These are phyloP conservation scores for Ustilago bromivora DNA, from an alignment of 1,284 basidiomycete species.

Conservation along the genomic window DNA sequence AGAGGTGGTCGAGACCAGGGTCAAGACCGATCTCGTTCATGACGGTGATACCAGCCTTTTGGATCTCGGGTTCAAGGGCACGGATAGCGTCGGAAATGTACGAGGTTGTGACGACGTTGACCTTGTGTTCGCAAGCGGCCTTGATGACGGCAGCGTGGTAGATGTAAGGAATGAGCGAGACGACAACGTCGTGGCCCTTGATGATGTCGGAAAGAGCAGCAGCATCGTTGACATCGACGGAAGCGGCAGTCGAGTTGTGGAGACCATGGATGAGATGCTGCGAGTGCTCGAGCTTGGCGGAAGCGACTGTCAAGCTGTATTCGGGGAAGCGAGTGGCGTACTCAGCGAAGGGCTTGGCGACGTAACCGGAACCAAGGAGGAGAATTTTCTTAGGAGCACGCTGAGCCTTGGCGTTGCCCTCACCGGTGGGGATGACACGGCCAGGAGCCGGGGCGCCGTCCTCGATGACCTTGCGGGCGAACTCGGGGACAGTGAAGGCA, in stretches of 20 bases:
- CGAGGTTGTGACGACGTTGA: constrained; percentile 94
- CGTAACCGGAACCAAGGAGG: constrained; percentile 92
- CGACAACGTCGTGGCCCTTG: constrained; percentile 89
- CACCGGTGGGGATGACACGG: constrained; percentile 71
- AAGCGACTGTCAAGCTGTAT: constrained; percentile 82
- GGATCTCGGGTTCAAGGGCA: constrained; percentile 84
- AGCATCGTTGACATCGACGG: constrained; percentile 84
- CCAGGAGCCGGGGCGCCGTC: constrained; percentile 64
- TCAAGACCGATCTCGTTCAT: constrained; percentile 99
- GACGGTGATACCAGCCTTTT: constrained; percentile 90
- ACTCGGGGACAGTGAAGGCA: constrained; percentile 92
- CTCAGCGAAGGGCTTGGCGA: constrained; percentile 92
- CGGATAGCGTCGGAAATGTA: constrained; percentile 94
- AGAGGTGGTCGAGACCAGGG: constrained; percentile 95
- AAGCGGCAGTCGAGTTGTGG: constrained; percentile 78
- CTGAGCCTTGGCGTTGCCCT: constrained; percentile 70
- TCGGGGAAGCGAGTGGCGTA: constrained; percentile 86
- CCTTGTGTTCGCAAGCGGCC: constrained; percentile 93
- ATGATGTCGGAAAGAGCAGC: constrained; percentile 83
- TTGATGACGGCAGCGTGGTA: constrained; percentile 91
- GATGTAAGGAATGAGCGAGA: constrained; percentile 96
- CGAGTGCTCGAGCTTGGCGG: constrained; percentile 73
- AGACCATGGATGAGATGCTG: constrained; percentile 78
- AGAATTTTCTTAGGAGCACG: constrained; percentile 79
- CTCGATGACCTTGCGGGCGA: constrained; percentile 75